Conservation (phyloP, 176 grass and related monocot species). For the Carex cristatella region DNA sequence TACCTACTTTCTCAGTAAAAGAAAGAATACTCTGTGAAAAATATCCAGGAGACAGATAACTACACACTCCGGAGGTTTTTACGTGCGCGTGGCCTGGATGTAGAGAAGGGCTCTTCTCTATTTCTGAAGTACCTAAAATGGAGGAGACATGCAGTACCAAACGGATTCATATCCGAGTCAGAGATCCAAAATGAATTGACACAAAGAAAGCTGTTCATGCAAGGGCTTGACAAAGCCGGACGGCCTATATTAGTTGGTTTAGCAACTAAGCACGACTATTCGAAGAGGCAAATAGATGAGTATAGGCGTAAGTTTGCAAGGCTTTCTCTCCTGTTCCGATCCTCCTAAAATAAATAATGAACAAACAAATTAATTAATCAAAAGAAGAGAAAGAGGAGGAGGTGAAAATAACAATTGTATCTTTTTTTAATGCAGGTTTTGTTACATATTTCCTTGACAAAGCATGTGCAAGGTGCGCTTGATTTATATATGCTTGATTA, state of each 20-base stretch:
- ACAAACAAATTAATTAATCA: not conserved
- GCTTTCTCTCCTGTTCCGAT: not conserved
- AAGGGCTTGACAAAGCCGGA: conserved; percentile 28
- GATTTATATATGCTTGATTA: not conserved
- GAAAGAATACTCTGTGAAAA: not conserved
- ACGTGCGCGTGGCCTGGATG: conserved; percentile 24
- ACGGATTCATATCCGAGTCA: conserved; percentile 30
- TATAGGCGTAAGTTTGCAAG: conserved; percentile 18
- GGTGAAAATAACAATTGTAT: not conserved
- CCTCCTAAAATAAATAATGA: not conserved
- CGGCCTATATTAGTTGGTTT: conserved; percentile 24
- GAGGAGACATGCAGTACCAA: conserved; percentile 3
- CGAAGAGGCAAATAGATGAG: conserved; percentile 28
- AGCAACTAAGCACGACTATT: conserved; percentile 17
- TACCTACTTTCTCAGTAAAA: not conserved
- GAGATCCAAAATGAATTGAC: conserved; percentile 34
- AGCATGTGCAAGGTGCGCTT: conserved; percentile 26
- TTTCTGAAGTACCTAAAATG: conserved; percentile 28
- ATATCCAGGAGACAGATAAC: conserved; percentile 28
- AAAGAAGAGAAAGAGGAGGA: not conserved
- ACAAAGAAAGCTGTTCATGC: conserved; percentile 23
- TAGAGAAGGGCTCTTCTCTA: conserved; percentile 20
- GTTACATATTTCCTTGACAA: conserved; percentile 29
- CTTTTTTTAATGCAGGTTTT: conserved; percentile 26
- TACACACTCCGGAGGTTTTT: conserved; percentile 27